Evolutionary conservation across 1,139 yeast species (phyloP).

Genomic region (Yamadazyma trypodendri): DNA sequence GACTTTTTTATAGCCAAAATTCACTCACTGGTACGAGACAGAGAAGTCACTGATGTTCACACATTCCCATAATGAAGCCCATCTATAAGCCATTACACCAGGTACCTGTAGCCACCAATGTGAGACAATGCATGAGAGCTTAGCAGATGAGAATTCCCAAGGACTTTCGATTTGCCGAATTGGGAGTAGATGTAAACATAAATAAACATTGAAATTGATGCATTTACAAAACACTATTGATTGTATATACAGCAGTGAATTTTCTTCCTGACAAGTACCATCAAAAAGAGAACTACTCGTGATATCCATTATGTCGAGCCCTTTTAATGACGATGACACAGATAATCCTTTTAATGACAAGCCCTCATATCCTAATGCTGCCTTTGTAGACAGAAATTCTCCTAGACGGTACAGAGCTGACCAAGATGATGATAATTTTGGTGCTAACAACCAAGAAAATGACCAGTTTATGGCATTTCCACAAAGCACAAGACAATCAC

Average conservation of each 20-base stretch:
- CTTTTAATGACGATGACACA: constrained; percentile 27
- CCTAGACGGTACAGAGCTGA: constrained; percentile 34
- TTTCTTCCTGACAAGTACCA: not conserved
- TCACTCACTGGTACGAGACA: no score
- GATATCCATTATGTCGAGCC: constrained; percentile 15
- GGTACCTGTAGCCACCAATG: no score
- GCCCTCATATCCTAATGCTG: constrained; percentile 35
- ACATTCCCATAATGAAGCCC: no score
- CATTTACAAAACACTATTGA: constrained; percentile 9
- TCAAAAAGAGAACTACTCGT: not conserved
- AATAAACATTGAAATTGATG: constrained; percentile 4
- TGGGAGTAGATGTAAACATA: constrained; percentile 3
- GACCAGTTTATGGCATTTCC: constrained; percentile 31
- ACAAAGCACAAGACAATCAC: constrained; percentile 36
- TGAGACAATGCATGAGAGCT: not conserved
- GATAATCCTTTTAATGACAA: constrained; percentile 34
- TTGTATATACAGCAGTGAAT: not conserved
- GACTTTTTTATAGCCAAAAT: not conserved
- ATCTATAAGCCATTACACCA: no score
- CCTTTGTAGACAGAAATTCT: constrained; percentile 41
- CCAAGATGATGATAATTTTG: constrained; percentile 19
- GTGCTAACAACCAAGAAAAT: constrained; percentile 9
- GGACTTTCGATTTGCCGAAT: not conserved
- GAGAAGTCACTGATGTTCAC: no score
- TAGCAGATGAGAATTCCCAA: not conserved